Evolutionary conservation across 345 rosid species (phyloP), one percentile per base, ranked within the genome.

Genomic region (Arabidopsis arenosa): DNA sequence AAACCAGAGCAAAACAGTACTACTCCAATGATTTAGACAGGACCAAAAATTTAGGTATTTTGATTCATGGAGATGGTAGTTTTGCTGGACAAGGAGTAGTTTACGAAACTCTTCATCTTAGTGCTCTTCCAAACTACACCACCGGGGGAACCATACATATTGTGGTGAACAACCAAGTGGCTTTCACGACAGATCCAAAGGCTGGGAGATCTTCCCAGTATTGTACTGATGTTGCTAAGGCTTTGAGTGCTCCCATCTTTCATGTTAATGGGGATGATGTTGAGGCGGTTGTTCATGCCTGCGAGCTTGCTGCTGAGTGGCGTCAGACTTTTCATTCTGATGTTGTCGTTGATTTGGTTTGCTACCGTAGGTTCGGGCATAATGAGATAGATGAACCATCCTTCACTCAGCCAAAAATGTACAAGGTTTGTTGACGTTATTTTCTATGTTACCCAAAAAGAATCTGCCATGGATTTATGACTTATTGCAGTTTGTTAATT

Each of bases 21-120:
- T 89, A 83, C 82, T 84, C 94, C 55, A 87, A 83, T 72, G 97
- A 91, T 76, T 18, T 41, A 43, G 85, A 91, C 70, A 87, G 97
- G 84, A 89, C 86, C 54, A 87, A 87, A 80, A 89, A 91, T 79
- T 85, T 91, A 90, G 92, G 81, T 55, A 33, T 91, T 40, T 79
- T 91, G 85, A 89, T 91, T 78, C 97, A 91, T 62, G 97, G 97
- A 41, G 97, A 91, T 85, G 97, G 97, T 37, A 91, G 94, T 69
- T 91, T 91, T 84, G 97, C 97, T 52, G 97, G 94, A 60, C 97
- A 91, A 77, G 97, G 97, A 13, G 97, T 91, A 2, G 94, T 91
- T 4, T 91, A 91, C 76, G 93, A 91, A 80, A 91, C 92, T 70
- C 86, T 91, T 0, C 97, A 91, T 87, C 89, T 91, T 36, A 91